A percentile compares a stretch with the other conserved stretches of the same genome.
Evolutionary conservation across 257 asterid species (phyloP).

Genomic region (Ligustrum vulgare): DNA sequence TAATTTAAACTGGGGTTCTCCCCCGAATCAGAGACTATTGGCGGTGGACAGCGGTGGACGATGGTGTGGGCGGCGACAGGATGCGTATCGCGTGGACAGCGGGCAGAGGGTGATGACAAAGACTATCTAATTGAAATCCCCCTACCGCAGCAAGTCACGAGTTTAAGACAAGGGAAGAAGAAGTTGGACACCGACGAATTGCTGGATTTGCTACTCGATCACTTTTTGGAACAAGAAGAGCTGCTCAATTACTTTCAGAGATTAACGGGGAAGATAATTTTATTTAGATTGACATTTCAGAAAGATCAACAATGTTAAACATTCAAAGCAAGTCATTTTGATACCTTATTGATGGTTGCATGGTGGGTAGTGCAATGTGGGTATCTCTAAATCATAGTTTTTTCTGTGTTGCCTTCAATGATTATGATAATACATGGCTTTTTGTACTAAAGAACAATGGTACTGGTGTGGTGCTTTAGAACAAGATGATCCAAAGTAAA

Average conservation of each 20-base stretch:
- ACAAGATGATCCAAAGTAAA: constrained; percentile 82
- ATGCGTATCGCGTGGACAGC: too few relatives aligned
- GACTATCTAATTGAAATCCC: background rate
- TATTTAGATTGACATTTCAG: background rate
- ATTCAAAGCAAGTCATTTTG: too few relatives aligned
- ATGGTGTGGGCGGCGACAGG: too few relatives aligned
- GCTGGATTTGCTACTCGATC: background rate
- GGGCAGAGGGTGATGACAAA: background rate
- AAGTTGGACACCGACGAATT: background rate
- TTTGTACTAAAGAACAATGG: constrained; percentile 46
- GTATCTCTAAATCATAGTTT: too few relatives aligned
- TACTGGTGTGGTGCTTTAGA: constrained; percentile 41
- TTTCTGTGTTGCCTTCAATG: constrained; percentile 73
- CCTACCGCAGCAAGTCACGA: background rate
- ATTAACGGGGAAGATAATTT: background rate
- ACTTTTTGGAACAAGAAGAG: background rate
- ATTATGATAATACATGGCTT: constrained; percentile 66
- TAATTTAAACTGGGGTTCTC: too few relatives aligned
- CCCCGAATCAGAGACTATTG: too few relatives aligned
- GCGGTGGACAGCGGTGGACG: too few relatives aligned
- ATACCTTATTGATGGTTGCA: too few relatives aligned
- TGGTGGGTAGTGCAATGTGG: too few relatives aligned
- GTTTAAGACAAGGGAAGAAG: background rate
- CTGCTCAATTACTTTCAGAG: background rate
- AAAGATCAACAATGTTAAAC: background rate